Base-by-base conservation (phyloP, 169 alveolate genomes). In the Plasmodium gaboni region DNA sequence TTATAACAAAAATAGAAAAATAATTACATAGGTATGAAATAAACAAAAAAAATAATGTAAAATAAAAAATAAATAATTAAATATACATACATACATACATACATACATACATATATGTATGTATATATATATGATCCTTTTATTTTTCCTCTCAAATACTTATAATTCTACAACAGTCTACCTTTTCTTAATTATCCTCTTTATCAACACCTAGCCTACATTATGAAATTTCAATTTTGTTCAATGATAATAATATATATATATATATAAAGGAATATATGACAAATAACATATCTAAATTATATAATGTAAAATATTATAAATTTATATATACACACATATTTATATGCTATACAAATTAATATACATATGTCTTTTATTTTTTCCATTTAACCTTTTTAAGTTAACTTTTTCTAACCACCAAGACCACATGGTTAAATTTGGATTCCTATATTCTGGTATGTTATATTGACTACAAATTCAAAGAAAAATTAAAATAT, bases 401-500 rank as follows among this genome's bases (percentile, higher is more conserved):
- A 32, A 53, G 76, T 65, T 68, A 8, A 76, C 89, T 76, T 76
- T 76, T 51, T 76, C 89, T 10, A 76, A 68, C 89, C 89, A 76
- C 89, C 89, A 76, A 42, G 89, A 15, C 89, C 89, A 76, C 89
- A 63, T 64, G 67, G 89, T 63, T 76, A 76, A 70, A 26, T 76
- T 76, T 44, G 89, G 89, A 64, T 76, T 70, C 67, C 89, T 64
- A 15, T 59, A 26, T 59, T 76, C 89, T n/a, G 89, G 89, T 53
- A 76, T 76, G 26, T 76, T 51, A 59, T 76, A 76, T 59, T 76
- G 78, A 51, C 89, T 76, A 26, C 32, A 53, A 48, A 55, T 57
- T 42, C 26, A 76, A 26, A 53, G 26, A 71, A 51, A 71, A 51
- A 4, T 32, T 32, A 32, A 15, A 68, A 42, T n/a, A 17, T 51